Conservation (phyloP, 441 rosid genomes). For the Corymbia citriodora region DNA sequence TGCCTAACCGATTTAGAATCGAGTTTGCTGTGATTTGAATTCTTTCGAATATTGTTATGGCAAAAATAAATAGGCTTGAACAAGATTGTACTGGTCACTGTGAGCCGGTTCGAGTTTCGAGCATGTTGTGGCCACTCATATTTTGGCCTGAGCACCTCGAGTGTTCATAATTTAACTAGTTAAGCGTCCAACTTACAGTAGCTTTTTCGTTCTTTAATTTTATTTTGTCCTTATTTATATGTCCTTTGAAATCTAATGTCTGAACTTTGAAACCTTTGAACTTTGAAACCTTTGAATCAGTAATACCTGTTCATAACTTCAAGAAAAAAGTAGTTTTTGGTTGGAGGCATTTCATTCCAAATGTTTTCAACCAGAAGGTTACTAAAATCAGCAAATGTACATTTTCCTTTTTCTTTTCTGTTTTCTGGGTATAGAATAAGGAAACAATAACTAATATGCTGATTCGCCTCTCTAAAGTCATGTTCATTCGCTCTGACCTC, state of each 20-base stretch:
- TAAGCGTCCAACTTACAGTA: background rate
- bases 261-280: background rate
- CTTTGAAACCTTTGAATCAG: background rate
- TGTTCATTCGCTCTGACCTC: background rate
- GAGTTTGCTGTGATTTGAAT: background rate
- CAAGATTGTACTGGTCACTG: background rate
- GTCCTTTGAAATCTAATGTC: background rate
- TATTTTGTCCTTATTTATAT: background rate
- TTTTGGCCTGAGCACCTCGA: rapidly evolving
- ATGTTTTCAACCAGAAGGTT: background rate
- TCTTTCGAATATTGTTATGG: background rate
- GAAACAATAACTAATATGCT: background rate
- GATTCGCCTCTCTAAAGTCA: background rate
- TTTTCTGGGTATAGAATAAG: background rate
- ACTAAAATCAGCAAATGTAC: background rate
- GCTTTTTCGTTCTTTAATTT: background rate
- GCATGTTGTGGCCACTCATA: background rate
- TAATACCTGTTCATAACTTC: background rate
- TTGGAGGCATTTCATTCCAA: background rate
- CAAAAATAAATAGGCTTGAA: background rate
- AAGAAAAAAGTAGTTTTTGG: background rate
- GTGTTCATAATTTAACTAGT: background rate
- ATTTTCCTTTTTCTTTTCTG: background rate
- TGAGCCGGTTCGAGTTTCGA: background rate
- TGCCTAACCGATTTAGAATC: background rate